Evolutionary conservation across 2,329 filamentous ascomycete species (phyloP), one percentile per base, ranked within the genome.

Genomic region (Colletotrichum paranaense): DNA sequence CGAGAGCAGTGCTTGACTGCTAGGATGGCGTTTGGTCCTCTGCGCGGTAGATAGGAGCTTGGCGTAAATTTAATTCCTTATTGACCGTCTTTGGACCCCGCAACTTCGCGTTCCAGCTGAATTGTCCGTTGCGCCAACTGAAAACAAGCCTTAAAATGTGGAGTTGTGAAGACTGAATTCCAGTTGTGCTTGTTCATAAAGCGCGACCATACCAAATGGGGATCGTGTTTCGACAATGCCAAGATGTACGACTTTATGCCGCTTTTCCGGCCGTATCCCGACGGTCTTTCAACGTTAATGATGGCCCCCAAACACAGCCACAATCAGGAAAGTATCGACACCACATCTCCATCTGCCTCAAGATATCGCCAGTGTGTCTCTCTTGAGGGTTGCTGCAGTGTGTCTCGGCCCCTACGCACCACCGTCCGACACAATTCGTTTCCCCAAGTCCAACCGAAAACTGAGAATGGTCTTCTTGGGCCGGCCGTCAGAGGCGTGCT

Each of bases 401-500:
- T 46, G 49, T 62, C 59, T 68, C 52, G 64, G 49, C 14, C 38
- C 57, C 52, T 32, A 32, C 65, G 49, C 60, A 57, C 57, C 38
- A 53, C 64, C 57, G 28, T 24, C 28, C 28, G 32, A 52, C 14
- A 26, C 28, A 8, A 42, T 12, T 30, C 52, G 22, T 16, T 28
- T 32, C 2, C 42, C 53, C 42, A 9, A 49, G 9, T 24, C n/a
- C 14, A 49, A 6, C 26, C 16, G 64, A 22, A 26, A 53, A 14
- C 42, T 32, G 19, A 67, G 19, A 79, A 77, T 80, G 77, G 78
- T 83, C 11, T 79, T 79, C 42, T 78, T 77, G 32, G 78, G 78
- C 38, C 76, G 75, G 16, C 78, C 78, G 7, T 80, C 78, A 30
- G 78, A 78, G 2, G 78, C 78, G 4, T 80, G 78, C 53, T 75